Evolutionary conservation across 257 asterid species (phyloP), one percentile per base, ranked within the genome.

Genomic region (Lavandula angustifolia): DNA sequence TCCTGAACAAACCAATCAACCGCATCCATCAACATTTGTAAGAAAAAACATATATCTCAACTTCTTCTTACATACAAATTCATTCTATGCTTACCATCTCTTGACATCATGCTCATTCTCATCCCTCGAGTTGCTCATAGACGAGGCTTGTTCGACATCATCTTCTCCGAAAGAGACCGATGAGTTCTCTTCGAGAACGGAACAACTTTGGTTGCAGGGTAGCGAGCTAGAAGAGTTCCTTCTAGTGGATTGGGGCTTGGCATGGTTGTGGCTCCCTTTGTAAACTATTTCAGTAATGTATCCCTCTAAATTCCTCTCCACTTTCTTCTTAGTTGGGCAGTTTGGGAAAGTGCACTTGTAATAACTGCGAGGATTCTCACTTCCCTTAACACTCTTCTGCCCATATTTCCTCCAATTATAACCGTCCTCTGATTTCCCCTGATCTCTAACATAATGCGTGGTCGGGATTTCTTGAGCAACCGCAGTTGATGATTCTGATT

Each of bases 291-390:
- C 96, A 9, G 98, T 92, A 11, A 92, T 72, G 54, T 86, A 94
- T 7, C 98, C 98, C 13, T 87, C 92, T 46, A 82, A 57, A 55
- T 84, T 85, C 6, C 88, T 77, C 66, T 92, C 96, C 4, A 92
- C 98, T 60, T 89, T 92, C 79, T 92, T 92, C 84, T 89, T 92
- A 3, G 96, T 89, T 0, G 96, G 95, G 54, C 98, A 92, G 54
- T 70, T 85, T 1, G 87, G 89, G 66, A 46, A 78, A 0, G 95
- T 92, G 73, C 97, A 90, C 78, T 90, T 89, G 82, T 78, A 89
- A 58, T 89, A 89, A 64, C 97, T 89, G 0, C 94, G 83, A 58
- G 97, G 97, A 73, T 90, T 90, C 54, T 90, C 92, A 54, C 96
- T 90, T 8, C 97, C 96, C 69, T 85, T 90, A 2, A 87, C 95